phyloP scores from a whole-genome alignment of 2,329 filamentous ascomycete species.

The Clarireedia hainanense region DNA sequence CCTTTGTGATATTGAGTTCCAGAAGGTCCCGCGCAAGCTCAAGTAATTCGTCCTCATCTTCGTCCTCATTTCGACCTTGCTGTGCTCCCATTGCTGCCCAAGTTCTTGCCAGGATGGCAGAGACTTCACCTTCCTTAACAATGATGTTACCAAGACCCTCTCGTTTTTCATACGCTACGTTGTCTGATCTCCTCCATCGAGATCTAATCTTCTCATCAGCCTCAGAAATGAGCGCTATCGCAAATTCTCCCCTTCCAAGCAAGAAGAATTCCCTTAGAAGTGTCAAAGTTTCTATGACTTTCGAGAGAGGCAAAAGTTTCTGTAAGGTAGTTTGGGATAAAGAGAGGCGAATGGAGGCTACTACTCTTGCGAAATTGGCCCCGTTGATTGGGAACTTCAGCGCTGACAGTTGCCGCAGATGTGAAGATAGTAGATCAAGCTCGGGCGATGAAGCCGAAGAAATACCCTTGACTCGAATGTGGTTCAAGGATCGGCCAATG shows the following conservation, averaged over 20 bases:
- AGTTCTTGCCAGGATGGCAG: conserved; percentile 65
- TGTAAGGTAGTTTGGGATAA: conserved; percentile 80
- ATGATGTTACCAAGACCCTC: conserved; percentile 54
- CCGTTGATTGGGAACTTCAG: conserved; percentile 68
- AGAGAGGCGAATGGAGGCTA: conserved; percentile 70
- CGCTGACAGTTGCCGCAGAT: conserved; percentile 60
- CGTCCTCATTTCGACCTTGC: conserved; percentile 62
- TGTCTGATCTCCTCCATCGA: conserved; percentile 59
- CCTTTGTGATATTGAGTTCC: conserved; percentile 54
- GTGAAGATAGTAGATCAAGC: conserved; percentile 55
- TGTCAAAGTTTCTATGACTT: conserved; percentile 68
- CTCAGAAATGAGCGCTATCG: conserved; percentile 75
- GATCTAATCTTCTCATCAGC: conserved; percentile 73
- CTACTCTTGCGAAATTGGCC: conserved; percentile 60
- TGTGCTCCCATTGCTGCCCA: conserved; percentile 75
- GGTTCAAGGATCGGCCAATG: conserved; percentile 81
- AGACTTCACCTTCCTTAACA: conserved; percentile 82
- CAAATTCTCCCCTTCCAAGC: conserved; percentile 83
- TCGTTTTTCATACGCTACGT: conserved; percentile 48
- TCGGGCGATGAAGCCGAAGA: conserved; percentile 37
- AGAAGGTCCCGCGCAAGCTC: conserved; percentile 76
- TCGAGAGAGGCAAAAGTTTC: conserved; percentile 68
- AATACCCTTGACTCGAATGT: conserved; percentile 56
- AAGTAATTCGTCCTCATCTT: conserved; percentile 63
- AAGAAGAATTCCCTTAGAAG: conserved; percentile 83